Percentiles rank a stretch among this genome's conserved stretches.
Conservation (phyloP, 1,284 basidiomycete species). For the Cryptococcus sp. region DNA sequence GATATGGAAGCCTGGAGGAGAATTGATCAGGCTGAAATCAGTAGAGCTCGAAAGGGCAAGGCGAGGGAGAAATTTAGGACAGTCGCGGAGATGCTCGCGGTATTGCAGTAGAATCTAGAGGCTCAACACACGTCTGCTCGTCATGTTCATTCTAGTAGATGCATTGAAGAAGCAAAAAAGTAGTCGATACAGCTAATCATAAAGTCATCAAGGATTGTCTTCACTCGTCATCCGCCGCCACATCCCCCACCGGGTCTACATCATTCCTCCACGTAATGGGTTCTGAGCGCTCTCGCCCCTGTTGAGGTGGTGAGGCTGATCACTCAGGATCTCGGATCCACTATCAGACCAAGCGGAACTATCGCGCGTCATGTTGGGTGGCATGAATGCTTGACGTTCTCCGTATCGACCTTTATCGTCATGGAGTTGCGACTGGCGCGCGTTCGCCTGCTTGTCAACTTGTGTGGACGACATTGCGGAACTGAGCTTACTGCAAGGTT, state of each 20-base stretch:
- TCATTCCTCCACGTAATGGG: not conserved
- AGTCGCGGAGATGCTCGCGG: slow-evolving; percentile 57
- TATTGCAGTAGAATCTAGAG: slow-evolving; percentile 10
- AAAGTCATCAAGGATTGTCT: not conserved
- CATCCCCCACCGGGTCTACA: no score
- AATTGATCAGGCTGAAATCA: slow-evolving; percentile 37
- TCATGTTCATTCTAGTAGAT: not conserved
- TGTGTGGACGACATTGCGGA: not conserved
- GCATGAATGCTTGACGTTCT: slow-evolving; percentile 18
- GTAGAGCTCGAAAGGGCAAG: slow-evolving; percentile 26
- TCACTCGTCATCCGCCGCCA: not conserved
- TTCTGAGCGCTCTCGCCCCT: no score
- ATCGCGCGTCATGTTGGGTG: slow-evolving; percentile 36
- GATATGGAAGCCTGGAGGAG: slow-evolving; percentile 35
- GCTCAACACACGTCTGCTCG: no score
- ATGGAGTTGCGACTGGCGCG: slow-evolving; percentile 20
- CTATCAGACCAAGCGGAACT: slow-evolving; percentile 17
- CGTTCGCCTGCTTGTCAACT: slow-evolving; percentile 13
- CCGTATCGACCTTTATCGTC: slow-evolving; percentile 21
- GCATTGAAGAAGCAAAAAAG: not conserved
- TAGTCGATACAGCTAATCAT: not conserved
- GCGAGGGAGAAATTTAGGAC: slow-evolving; percentile 50
- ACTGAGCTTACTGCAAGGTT: slow-evolving; percentile 17
- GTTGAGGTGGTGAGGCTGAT: not conserved
- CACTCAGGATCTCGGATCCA: slow-evolving; percentile 7